Percentiles rank a stretch among this genome's conserved stretches.
phyloP scores from a whole-genome alignment of 805 yeast genomes.

The Kodamaea kaohsiungensis region DNA sequence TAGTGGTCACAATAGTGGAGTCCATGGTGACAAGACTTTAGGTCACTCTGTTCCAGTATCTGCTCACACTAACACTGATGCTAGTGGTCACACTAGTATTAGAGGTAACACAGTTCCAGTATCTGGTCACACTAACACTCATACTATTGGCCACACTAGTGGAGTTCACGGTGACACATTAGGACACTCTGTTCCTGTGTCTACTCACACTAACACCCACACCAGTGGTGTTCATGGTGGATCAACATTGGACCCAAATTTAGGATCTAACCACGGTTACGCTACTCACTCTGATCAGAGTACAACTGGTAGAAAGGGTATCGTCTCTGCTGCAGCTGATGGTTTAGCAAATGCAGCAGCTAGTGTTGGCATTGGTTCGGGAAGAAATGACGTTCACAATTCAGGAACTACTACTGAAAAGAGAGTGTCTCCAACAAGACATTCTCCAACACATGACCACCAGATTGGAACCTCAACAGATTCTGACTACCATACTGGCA shows the following conservation, averaged over 20 bases:
- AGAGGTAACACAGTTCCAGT: not conserved
- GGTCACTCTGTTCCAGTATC: slow-evolving; percentile 16
- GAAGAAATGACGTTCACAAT: not conserved
- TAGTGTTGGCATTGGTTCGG: not conserved
- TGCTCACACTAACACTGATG: not conserved
- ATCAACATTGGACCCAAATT: not conserved
- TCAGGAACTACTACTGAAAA: not conserved
- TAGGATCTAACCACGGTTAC: not conserved
- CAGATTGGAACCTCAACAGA: not conserved
- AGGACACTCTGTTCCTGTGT: no score
- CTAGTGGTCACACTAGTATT: not conserved
- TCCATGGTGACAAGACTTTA: slow-evolving; percentile 6
- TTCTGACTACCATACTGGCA: not conserved
- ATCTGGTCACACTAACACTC: not conserved
- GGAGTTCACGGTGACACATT: no score
- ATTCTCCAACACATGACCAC: not conserved
- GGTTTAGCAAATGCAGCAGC: not conserved
- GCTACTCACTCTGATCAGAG: not conserved
- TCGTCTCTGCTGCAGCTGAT: not conserved
- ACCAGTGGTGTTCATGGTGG: not conserved
- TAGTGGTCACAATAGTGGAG: not conserved
- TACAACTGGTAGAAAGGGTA: not conserved
- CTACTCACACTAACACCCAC: not conserved
- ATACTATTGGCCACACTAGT: no score
- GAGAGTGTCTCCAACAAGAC: not conserved